These are phyloP conservation scores for Gastroboletus turbinatus DNA, from an alignment of 1,284 basidiomycete species.

Conservation along the genomic window DNA sequence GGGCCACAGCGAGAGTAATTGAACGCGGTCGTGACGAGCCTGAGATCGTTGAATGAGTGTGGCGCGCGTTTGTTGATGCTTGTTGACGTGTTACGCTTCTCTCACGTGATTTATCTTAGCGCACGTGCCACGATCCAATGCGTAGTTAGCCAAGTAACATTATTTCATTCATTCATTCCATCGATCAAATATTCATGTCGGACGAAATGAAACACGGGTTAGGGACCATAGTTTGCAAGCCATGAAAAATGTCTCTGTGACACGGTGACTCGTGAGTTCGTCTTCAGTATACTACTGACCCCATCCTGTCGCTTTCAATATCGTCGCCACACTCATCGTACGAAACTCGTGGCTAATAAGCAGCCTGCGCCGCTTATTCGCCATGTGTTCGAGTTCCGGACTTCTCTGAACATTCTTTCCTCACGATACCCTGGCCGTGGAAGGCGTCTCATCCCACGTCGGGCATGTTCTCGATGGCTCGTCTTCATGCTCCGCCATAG, in stretches of 20 bases:
- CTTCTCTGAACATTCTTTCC: background rate
- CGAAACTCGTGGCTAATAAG: background rate
- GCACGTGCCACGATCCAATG: too few relatives aligned
- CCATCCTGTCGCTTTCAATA: background rate
- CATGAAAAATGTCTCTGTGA: too few relatives aligned
- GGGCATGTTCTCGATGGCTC: background rate
- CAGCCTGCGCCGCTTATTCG: background rate
- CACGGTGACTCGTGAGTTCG: too few relatives aligned
- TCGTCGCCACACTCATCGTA: background rate
- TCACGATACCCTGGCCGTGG: background rate
- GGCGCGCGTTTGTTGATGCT: slow-evolving; percentile 23
- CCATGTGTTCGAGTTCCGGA: background rate
- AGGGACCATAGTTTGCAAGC: too few relatives aligned
- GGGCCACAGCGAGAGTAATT: background rate
- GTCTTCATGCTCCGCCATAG: background rate
- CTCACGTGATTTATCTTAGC: slow-evolving; percentile 15
- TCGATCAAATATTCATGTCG: too few relatives aligned
- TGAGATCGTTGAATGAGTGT: slow-evolving; percentile 5
- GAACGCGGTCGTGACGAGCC: slow-evolving; percentile 2
- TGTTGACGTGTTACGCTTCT: slow-evolving; percentile 26
- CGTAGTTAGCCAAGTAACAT: background rate
- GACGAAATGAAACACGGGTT: too few relatives aligned
- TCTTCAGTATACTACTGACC: too few relatives aligned
- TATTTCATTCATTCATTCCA: too few relatives aligned
- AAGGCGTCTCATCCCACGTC: background rate